Evolutionary conservation across 768 basidiomycete species (phyloP), one percentile per base, ranked within the genome.

Genomic region (Mrakia frigida): DNA sequence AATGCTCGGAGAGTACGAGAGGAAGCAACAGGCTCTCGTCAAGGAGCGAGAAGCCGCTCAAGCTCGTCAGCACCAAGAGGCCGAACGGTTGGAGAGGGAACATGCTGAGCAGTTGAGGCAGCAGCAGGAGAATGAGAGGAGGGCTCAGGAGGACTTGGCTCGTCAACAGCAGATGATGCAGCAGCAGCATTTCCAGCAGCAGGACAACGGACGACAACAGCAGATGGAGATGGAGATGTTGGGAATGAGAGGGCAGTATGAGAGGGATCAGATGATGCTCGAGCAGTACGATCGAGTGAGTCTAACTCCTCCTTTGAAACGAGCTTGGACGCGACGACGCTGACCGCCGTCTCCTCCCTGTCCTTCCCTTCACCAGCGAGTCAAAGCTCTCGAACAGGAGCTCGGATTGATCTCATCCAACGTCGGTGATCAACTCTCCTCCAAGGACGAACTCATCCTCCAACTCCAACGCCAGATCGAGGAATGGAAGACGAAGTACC

Each of bases 401-500:
- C 87, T 98, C 53, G 87, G 85, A 72, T 90, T 89, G 73, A 88
- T 93, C 80, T 86, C 87, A 33, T 85, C 87, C 78, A 93, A 94
- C 81, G 88, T 96, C 78, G 89, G 88, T 78, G 90, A 92, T 6
- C 97, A 98, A 83, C 87, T 97, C 85, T 82, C 86, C 71, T 91
- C 94, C 23, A 99, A 98, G 83, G 97, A 99, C 82, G 94, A 97
- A 21, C 85, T 98, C 81, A 96, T 98, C 83, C 90, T 90, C 81
- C 93, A 95, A 82, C 88, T 99, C 4, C 96, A 98, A 81, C 93
- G 97, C 81, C 97, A 99, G 84, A 95, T 98, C 79, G 92, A 89
- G 5, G 85, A 96, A 21, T 99, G 97, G 97, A 90, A 94, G 74
- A 95, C 93, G 86, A 99, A 99, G 84, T 99, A 99, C 83, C 97